Conservation (phyloP, 352 stramenopile genomes). For the Phytophthora megakarya region DNA sequence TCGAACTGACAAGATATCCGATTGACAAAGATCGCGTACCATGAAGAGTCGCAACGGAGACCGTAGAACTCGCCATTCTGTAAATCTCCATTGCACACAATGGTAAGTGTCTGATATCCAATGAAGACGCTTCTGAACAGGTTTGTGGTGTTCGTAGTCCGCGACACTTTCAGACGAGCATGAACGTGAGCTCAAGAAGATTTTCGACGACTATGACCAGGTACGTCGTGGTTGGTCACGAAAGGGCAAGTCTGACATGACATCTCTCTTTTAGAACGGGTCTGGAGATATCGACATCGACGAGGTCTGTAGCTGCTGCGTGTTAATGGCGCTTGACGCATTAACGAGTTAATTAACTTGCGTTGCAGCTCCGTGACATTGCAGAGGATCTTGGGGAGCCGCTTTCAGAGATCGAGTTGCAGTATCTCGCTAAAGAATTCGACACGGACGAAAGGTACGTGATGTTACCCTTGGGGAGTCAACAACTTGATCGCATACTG, state of each 20-base stretch:
- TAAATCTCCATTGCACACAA: not conserved
- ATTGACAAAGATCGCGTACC: conserved; percentile 17
- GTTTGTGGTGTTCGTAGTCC: conserved; percentile 17
- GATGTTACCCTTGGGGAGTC: too few species aligned
- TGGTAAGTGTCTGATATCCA: not conserved
- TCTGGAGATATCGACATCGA: conserved; percentile 75
- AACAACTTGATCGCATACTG: conserved; percentile 12
- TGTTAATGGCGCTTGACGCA: not conserved
- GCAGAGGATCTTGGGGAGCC: conserved; percentile 76
- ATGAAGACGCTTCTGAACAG: not conserved
- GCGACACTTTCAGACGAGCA: conserved; percentile 67
- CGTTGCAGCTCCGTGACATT: conserved; percentile 63
- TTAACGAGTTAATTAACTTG: conserved; percentile 1
- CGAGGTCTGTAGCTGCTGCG: too few species aligned
- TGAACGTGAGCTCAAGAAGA: conserved; percentile 72
- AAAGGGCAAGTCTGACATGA: not conserved
- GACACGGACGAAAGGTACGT: conserved; percentile 67
- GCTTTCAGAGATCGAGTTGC: conserved; percentile 68
- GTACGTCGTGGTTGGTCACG: conserved; percentile 16
- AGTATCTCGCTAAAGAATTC: conserved; percentile 78
- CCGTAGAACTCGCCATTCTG: not conserved
- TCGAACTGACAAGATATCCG: conserved; percentile 18
- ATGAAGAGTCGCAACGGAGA: conserved; percentile 26
- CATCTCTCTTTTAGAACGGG: conserved; percentile 44
- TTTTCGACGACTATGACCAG: conserved; percentile 81